A percentile compares a stretch with the other conserved stretches of the same genome.
These are phyloP conservation scores for Hebeloma cylindrosporum DNA, from an alignment of 768 basidiomycete genomes.

Conservation along the genomic window DNA sequence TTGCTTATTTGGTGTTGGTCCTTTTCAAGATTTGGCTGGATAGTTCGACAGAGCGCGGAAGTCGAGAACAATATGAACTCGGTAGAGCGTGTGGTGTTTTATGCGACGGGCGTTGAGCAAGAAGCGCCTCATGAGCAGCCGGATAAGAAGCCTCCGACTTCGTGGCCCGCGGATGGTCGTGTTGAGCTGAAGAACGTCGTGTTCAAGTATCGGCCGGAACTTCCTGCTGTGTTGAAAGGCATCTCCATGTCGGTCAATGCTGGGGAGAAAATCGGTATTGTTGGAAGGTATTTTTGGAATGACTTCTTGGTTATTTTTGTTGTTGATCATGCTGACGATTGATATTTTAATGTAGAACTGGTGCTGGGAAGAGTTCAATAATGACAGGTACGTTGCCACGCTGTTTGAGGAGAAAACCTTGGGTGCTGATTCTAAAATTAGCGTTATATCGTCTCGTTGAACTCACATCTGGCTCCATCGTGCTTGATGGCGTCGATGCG, in stretches of 20 bases:
- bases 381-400: constrained; percentile 60
- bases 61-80: constrained; percentile 94
- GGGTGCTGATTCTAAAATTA: constrained; percentile 33
- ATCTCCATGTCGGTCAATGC: constrained; percentile 66
- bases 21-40: constrained; percentile 61
- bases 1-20: constrained; percentile 10
- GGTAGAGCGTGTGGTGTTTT: constrained; percentile 84
- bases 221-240: constrained; percentile 87
- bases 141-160: constrained; percentile 53
- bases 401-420: not conserved
- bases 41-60: constrained; percentile 77
- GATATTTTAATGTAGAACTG: constrained; percentile 49
- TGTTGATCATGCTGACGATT: too few species aligned
- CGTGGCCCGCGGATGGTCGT: constrained; percentile 76
- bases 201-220: constrained; percentile 81
- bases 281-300: too few species aligned
- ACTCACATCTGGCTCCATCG: constrained; percentile 68
- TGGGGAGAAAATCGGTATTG: constrained; percentile 91
- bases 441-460: constrained; percentile 87
- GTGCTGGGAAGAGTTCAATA: constrained; percentile 88
- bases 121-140: constrained; percentile 72
- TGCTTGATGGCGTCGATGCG: constrained; percentile 82
- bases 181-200: constrained; percentile 76
- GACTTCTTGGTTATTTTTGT: too few species aligned
- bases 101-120: constrained; percentile 77